Evolutionary conservation across 768 basidiomycete species (phyloP), one percentile per base, ranked within the genome.

Genomic region (Cystofilobasidium capitatum): DNA sequence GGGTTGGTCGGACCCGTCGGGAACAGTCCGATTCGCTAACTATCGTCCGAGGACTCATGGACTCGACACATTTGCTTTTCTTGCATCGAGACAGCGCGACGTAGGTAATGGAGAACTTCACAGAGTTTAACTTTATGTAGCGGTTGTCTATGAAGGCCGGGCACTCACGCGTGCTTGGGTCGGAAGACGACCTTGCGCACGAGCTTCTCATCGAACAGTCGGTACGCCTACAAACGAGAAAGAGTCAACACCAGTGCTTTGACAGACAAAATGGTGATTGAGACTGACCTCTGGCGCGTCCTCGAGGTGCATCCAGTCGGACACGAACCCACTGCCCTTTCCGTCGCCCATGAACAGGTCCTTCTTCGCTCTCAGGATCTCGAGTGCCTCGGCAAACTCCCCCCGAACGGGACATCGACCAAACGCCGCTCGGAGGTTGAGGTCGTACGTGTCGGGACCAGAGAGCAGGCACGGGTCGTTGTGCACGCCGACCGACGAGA

Each of bases 361-460:
- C 73, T 86, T 86, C 37, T 85, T 79, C 72, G 84, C 84, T 54
- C 86, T 79, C 36, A 91, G 77, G 35, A 90, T 75, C 71, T 85
- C 85, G 45, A 87, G 81, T 1, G 88, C 88, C 65, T 82, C 75
- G 13, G 86, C 85, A 71, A 89, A 85, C 82, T 89, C 84, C 0
- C 88, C 84, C 17, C 86, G 83, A 6, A 88, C 87, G 20, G 88
- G 88, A 71, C 88, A 89, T 12, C 88, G 83, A 12, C 89, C 89
- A 74, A 89, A 90, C 72, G 88, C 85, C 31, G 88, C 79, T 0
- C 86, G 87, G 9, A 88, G 81, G 75, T 89, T 90, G 77, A 88
- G 88, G 79, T 85, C 79, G 76, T 89, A 90, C 65, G 85, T 73
- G 49, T 85, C 79, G 7, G 62, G 36, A 20, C 65, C 70, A 10